Conservation (phyloP, 768 basidiomycete species). For the Cytidiella melzeri region DNA sequence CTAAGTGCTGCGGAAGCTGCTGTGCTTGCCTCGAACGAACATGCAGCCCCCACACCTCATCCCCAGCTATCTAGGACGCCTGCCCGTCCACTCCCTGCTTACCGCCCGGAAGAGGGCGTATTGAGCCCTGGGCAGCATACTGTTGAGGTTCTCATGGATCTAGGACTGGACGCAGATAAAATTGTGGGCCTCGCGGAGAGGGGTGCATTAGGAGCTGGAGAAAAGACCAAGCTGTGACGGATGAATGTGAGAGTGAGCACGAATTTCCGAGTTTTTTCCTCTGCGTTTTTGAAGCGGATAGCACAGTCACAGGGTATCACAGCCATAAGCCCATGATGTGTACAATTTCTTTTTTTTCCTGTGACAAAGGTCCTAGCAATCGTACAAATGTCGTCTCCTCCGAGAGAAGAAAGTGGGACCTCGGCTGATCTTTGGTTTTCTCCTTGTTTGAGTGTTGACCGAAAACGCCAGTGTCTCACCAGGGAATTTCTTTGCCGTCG, state of each 20-base stretch:
- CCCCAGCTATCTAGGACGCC: slow-evolving; percentile 19
- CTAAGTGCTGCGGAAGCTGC: slow-evolving; percentile 58
- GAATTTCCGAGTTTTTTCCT: background rate
- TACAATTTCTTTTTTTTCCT: no score
- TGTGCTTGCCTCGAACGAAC: slow-evolving; percentile 25
- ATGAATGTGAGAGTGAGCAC: background rate
- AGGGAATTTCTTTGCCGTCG: slow-evolving; percentile 25
- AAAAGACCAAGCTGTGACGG: background rate
- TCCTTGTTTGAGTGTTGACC: no score
- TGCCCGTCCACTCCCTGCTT: slow-evolving; percentile 3
- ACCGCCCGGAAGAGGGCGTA: background rate
- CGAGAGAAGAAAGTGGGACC: no score
- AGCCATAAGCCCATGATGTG: no score
- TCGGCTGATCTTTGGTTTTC: no score
- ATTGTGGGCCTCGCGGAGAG: background rate
- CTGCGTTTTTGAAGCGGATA: background rate
- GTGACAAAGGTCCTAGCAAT: no score
- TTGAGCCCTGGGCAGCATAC: slow-evolving; percentile 13
- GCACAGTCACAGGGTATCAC: background rate
- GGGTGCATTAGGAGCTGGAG: background rate
- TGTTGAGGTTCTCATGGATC: slow-evolving; percentile 14
- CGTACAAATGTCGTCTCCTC: no score
- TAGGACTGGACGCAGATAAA: slow-evolving; percentile 9
- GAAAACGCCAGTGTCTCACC: no score
- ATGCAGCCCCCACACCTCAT: slow-evolving; percentile 15